Evolutionary conservation across 1,284 basidiomycete species (phyloP), one percentile per base, ranked within the genome.

Genomic region (Erythrobasidium hasegawianum): DNA sequence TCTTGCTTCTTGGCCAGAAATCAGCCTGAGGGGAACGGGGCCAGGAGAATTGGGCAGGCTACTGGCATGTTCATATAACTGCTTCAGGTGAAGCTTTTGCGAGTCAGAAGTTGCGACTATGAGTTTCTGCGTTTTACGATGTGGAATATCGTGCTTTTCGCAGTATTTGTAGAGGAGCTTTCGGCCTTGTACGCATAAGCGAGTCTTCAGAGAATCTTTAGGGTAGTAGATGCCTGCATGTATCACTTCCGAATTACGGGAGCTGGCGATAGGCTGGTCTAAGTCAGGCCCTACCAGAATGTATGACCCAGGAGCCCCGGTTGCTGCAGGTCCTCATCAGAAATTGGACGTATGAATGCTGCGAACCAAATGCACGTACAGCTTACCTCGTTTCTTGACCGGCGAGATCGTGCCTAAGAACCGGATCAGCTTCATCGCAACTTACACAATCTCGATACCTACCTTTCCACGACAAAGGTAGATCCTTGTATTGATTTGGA

Each of bases 221-320:
- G 94, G 94, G 75, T 97, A 97, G 76, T 80, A 79, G 33, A 79
- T 71, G 1, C 79, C 79, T 54, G 90, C 90, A 78, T 97, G 94
- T 50, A 97, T 88, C 14, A 98, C 95, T 75, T 97, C 95, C 0
- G 91, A 95, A 76, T 97, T 97, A 20, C 95, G 86, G 41, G 92
- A 92, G 76, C 90, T 93, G 67, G 22, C 11, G 18, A 67, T 14
- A 68, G n/a, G 71, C 13, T 69, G 69, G 70, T 1, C 69, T 70
- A 7, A 68, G 65, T 22, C 65, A 62, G 13, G 18, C 68, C 64
- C 14, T 67, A 66, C 50, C 58, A 26, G 64, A 50, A 27, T 57
- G 64, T 50, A 52, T 64, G 22, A 67, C 67, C 58, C 58, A 68
- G 38, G 66, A 64, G 45, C 60, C 64, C 3, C 60, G 60, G 41